These are phyloP conservation scores for Prunus dulcis DNA, from an alignment of 306 rosid genomes.

Conservation along the genomic window DNA sequence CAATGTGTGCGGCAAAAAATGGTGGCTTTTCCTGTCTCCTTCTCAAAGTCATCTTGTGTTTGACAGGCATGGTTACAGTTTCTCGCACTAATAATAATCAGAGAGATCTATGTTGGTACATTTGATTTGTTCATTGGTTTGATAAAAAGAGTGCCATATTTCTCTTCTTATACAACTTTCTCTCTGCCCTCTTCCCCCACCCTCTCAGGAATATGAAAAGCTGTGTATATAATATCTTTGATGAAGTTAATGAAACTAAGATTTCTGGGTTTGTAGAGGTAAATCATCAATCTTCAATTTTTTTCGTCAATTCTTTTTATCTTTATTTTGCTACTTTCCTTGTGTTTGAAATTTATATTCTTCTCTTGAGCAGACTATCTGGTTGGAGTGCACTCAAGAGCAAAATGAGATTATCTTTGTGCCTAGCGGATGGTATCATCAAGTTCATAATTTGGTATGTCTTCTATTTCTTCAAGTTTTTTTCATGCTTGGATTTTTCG, in stretches of 20 bases:
- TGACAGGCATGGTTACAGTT: constrained; percentile 60
- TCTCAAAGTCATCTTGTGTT: constrained; percentile 72
- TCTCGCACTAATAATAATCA: constrained; percentile 3
- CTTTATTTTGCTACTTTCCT: constrained; percentile 18
- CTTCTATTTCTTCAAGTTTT: not conserved
- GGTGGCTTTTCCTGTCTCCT: constrained; percentile 86
- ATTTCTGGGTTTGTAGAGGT: constrained; percentile 80
- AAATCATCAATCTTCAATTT: constrained; percentile 25
- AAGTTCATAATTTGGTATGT: constrained; percentile 86
- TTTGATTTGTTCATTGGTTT: not conserved
- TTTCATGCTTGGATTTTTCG: constrained; percentile 9
- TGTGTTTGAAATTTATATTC: constrained; percentile 15
- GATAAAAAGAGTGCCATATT: not conserved
- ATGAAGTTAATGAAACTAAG: constrained; percentile 56
- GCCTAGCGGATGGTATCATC: constrained; percentile 98
- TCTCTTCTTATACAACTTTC: not conserved
- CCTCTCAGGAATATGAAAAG: constrained; percentile 61
- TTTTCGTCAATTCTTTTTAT: not conserved
- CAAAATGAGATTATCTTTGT: constrained; percentile 88
- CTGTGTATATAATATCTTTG: constrained; percentile 71
- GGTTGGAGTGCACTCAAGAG: constrained; percentile 91
- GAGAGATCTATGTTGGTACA: not conserved
- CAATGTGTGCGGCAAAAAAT: constrained; percentile 87
- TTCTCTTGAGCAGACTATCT: constrained; percentile 53
- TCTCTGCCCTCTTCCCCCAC: not conserved